Evolutionary conservation across 257 asterid genomes (phyloP).

Genomic region (Nicotiana tabacum): DNA sequence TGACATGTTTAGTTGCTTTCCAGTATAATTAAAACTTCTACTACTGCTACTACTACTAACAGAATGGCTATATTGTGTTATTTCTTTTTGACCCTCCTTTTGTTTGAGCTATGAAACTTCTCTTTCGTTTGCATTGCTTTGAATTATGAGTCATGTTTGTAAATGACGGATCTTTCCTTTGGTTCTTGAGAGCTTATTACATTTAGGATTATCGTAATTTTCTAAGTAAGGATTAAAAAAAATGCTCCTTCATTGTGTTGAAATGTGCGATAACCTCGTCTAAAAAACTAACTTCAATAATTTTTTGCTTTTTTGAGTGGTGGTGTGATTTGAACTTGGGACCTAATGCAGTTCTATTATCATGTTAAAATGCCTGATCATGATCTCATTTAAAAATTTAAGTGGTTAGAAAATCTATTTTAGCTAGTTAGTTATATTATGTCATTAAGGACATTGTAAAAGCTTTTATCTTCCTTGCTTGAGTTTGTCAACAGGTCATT

Average conservation of each 20-base stretch:
- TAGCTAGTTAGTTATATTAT: too few species aligned
- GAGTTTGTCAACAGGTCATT: conserved; percentile 1
- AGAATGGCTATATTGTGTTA: not conserved
- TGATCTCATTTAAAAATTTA: too few species aligned
- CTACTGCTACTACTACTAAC: conserved; percentile 12
- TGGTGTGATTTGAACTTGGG: not conserved
- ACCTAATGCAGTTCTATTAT: not conserved
- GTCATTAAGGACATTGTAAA: too few species aligned
- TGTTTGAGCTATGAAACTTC: not conserved
- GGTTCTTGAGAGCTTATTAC: not conserved
- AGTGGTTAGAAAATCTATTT: too few species aligned
- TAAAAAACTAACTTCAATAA: not conserved
- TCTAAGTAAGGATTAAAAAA: too few species aligned
- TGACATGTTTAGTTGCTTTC: conserved; percentile 3
- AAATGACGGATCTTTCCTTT: not conserved
- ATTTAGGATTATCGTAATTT: not conserved
- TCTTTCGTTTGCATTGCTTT: not conserved
- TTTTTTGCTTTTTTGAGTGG: not conserved
- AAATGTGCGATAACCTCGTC: too few species aligned
- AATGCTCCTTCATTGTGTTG: not conserved
- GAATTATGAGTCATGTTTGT: not conserved
- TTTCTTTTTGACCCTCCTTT: not conserved
- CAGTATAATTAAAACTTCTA: conserved; percentile 8
- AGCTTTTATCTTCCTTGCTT: not conserved
- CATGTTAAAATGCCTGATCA: too few species aligned